Conservation (phyloP, 768 basidiomycete species). For the Mycena pura region DNA sequence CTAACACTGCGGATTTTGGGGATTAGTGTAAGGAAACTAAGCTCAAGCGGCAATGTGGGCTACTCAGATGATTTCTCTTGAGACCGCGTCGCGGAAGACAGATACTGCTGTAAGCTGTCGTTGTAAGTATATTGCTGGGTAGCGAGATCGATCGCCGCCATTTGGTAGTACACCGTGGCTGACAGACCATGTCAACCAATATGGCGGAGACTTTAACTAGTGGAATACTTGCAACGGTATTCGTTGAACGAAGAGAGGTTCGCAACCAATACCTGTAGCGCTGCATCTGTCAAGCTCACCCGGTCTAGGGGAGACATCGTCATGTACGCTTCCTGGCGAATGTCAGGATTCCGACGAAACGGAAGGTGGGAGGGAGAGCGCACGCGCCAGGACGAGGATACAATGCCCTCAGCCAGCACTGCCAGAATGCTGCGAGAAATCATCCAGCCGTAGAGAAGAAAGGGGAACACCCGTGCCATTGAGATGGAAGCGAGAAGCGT, state of each 20-base stretch:
- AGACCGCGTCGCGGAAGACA: neutral
- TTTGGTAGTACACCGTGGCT: slow-evolving; percentile 3
- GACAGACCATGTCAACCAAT: neutral
- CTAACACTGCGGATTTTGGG: neutral
- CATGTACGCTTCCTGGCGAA: neutral
- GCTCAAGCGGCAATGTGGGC: no score
- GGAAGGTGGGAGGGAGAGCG: neutral
- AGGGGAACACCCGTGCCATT: no score
- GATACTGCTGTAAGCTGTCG: neutral
- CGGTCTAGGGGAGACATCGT: neutral
- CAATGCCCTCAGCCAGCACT: neutral
- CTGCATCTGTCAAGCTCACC: neutral
- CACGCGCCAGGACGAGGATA: neutral
- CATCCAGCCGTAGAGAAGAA: neutral
- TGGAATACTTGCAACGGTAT: neutral
- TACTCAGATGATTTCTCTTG: neutral
- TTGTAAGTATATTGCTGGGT: neutral
- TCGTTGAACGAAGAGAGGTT: neutral
- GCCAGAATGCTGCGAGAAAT: neutral
- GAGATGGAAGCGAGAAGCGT: no score
- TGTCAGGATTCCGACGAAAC: neutral
- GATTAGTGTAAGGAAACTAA: no score
- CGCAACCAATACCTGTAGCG: neutral
- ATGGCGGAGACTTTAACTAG: neutral
- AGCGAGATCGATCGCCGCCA: slow-evolving; percentile 2